phyloP scores from a whole-genome alignment of 495 filamentous ascomycete species.

The Aspergillus taichungensis region DNA sequence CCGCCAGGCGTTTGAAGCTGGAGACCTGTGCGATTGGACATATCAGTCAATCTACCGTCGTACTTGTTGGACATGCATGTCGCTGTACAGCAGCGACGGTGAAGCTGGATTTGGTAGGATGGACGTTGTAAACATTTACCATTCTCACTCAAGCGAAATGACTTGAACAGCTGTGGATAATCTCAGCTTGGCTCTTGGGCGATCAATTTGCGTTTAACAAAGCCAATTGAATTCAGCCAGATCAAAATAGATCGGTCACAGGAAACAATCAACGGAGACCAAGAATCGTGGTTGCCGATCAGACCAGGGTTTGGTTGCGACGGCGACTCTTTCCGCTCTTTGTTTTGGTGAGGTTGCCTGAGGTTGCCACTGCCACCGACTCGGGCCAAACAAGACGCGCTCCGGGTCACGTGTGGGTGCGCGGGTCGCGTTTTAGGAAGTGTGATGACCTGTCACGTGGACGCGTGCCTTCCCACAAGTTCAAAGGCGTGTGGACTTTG shows the following conservation, averaged over 20 bases:
- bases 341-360: constrained; percentile 17
- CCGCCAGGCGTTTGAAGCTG: constrained; percentile 52
- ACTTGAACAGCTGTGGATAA: too few relatives aligned
- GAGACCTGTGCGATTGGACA: constrained; percentile 21
- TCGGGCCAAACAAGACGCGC: constrained; percentile 2
- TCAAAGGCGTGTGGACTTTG: too few relatives aligned
- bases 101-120: too few relatives aligned
- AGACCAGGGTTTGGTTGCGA: not conserved
- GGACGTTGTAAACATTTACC: too few relatives aligned
- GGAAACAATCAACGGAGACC: not conserved
- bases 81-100: too few relatives aligned
- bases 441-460: constrained; percentile 7
- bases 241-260: too few relatives aligned
- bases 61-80: too few relatives aligned
- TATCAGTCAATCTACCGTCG: not conserved
- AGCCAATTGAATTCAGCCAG: too few relatives aligned
- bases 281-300: not conserved
- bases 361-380: constrained; percentile 7
- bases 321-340: constrained; percentile 10
- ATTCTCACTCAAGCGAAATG: too few relatives aligned
- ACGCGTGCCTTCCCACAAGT: too few relatives aligned
- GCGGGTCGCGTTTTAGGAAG: constrained; percentile 22
- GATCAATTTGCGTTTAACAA: too few relatives aligned
- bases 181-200: too few relatives aligned
- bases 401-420: constrained; percentile 12